These are phyloP conservation scores for Plasmodium ovale DNA, from an alignment of 169 alveolate species.

Conservation along the genomic window DNA sequence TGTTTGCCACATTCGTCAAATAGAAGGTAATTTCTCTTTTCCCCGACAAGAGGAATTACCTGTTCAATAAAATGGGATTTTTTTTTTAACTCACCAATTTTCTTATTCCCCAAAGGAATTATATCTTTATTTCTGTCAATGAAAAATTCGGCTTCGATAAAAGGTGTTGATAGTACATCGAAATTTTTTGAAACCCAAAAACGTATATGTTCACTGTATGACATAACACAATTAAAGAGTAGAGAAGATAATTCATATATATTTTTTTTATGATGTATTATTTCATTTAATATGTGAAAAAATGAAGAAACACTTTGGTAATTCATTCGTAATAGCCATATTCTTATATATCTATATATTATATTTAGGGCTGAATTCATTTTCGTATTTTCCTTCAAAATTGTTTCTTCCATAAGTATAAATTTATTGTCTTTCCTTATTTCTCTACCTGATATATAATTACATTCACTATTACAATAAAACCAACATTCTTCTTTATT, in stretches of 20 bases:
- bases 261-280: constrained; percentile 23
- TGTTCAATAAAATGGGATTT: background rate
- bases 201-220: constrained; percentile 51
- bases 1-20: too few relatives aligned
- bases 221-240: constrained; percentile 58
- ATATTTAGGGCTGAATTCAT: constrained; percentile 58
- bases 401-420: constrained; percentile 19
- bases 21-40: too few relatives aligned
- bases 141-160: constrained; percentile 33
- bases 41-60: background rate
- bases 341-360: constrained; percentile 56
- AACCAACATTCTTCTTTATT: constrained; percentile 66
- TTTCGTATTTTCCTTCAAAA: constrained; percentile 39
- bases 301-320: constrained; percentile 11
- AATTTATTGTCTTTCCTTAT: too few relatives aligned
- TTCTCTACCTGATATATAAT: background rate
- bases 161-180: constrained; percentile 8
- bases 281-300: constrained; percentile 34
- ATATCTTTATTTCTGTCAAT: background rate
- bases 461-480: constrained; percentile 1
- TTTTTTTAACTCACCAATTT: background rate
- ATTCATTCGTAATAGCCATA: constrained; percentile 58
- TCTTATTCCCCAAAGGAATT: background rate
- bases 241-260: constrained; percentile 46
- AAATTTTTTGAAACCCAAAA: constrained; percentile 37